Base-by-base conservation (phyloP, 106 monocot genomes). In the Alisma plantagoaquatica region DNA sequence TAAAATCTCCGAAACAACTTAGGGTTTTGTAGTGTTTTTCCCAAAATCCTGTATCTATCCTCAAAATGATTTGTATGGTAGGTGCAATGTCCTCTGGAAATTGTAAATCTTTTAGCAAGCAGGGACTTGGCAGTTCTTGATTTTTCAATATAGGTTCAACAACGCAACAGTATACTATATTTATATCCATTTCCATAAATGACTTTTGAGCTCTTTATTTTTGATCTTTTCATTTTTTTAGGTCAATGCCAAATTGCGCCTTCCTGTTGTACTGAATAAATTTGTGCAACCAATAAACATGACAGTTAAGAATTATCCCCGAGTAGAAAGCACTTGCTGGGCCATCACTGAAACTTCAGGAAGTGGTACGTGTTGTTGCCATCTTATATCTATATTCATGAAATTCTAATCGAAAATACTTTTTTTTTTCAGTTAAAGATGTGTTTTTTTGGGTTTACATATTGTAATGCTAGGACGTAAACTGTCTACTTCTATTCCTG, bases 51-150 rank as follows among this genome's bases (percentile, higher is more conserved):
- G 16, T 6, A 51, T 48, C 1, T n/a, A 41, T 30, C 20, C 12
- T 56, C 42, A 0, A 18, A 21, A 6, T 35, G 22, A 35, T 49
- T 50, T 23, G 21, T 29, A 6, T 70, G n/a, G 2, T 61, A 98
- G 96, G 96, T 98, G 46, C 96, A 98, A 82, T 79, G 89, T 56
- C 96, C 96, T 20, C 78, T 98, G 52, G 96, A 85, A 68, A 74
- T 90, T 66, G 74, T 75, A 27, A 98, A 90, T 70, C 74, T 98
- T 64, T 60, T 66, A 67, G 81, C 89, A 41, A 98, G 96, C 63
- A 78, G 89, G 58, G 96, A 98, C 67, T 60, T 81, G 41, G 78
- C 89, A 24, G 88, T 90, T 66, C 84, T 98, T 65, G 96, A 98
- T 71, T 82, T 98, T 67, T 76, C 82, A n/a, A 3, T 98, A 90